Percentiles rank a stretch among this genome's conserved stretches.
These are phyloP conservation scores for Excoecaria agallocha DNA, from an alignment of 345 rosid species.

Conservation along the genomic window DNA sequence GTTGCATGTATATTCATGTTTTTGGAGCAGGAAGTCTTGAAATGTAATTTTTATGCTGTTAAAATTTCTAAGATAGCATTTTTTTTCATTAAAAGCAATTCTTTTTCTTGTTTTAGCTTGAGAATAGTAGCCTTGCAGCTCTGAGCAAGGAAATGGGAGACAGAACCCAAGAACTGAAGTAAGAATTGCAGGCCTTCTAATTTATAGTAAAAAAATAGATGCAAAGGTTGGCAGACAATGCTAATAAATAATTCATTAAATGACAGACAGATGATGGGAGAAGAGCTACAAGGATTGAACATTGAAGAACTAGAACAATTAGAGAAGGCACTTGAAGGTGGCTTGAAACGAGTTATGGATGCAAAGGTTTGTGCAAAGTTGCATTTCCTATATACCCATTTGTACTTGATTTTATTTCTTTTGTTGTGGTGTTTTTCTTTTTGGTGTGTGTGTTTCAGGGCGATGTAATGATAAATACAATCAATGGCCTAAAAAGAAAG, in stretches of 20 bases:
- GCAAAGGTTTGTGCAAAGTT: conserved; percentile 28
- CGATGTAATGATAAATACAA: conserved; percentile 22
- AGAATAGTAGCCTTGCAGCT: conserved; percentile 9
- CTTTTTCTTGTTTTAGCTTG: conserved; percentile 26
- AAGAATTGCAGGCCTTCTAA: background rate
- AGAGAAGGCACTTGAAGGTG: conserved; percentile 24
- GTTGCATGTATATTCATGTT: too few relatives aligned
- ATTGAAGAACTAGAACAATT: conserved; percentile 20
- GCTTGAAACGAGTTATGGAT: conserved; percentile 24
- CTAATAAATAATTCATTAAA: background rate
- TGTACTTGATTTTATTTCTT: background rate
- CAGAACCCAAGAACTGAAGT: conserved; percentile 41
- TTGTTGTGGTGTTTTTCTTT: background rate
- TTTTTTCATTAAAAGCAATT: background rate
- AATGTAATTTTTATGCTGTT: background rate
- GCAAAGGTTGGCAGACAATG: background rate
- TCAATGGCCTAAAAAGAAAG: conserved; percentile 28
- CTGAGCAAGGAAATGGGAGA: conserved; percentile 38
- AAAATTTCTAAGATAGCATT: background rate
- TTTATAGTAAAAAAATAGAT: background rate
- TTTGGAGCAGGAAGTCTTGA: too few relatives aligned
- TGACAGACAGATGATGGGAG: conserved; percentile 35
- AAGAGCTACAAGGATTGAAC: conserved; percentile 33
- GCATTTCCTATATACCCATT: background rate
- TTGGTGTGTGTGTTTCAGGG: conserved; percentile 22